Base-by-base conservation (phyloP, 306 rosid genomes). In the Cajanus cajan region DNA sequence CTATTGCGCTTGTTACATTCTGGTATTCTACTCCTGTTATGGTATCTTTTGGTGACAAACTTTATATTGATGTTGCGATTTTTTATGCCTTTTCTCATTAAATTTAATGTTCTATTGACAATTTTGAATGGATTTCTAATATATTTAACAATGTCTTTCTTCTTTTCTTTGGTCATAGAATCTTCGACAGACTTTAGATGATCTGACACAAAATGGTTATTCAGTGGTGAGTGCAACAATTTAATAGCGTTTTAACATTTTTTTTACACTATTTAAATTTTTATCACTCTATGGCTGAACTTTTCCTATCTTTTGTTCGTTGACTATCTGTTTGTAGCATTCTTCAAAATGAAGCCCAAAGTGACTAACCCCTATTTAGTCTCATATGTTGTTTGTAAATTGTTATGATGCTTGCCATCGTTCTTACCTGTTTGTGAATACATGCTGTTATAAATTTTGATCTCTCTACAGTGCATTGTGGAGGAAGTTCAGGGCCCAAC, bases 401-500 rank as follows among this genome's bases (percentile, higher is more conserved):
- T 70, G 48, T 69, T 55, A 4, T 54, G 41, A 31, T 59, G 72
- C 73, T 24, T 78, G 33, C 40, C 59, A n/a, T 19, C 34, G 59
- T 13, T 19, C 83, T 70, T 16, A 57, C 22, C 2, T 67, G 71
- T 64, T 28, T 57, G 36, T 45, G 66, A 47, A 67, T 76, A 18
- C 73, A 12, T 41, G 45, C 66, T 25, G 19, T 55, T 54, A 33
- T 50, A 41, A 55, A 33, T 64, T 69, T 87, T 82, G 85, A 79
- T 82, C 58, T 68, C 68, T 79, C 78, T n/a, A n/a, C 80, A 94
- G 97, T 94, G 98, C 89, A 94, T 94, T 68, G 97, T 92, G 80
- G 98, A 94, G 89, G 98, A 94, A 88, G 93, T 88, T 82, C 97
- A 89, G 81, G 97, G 97, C 73, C 97, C 98, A 76, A 73, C 94